Evolutionary conservation across 306 rosid genomes (phyloP).

Genomic region (Vicia sativa): DNA sequence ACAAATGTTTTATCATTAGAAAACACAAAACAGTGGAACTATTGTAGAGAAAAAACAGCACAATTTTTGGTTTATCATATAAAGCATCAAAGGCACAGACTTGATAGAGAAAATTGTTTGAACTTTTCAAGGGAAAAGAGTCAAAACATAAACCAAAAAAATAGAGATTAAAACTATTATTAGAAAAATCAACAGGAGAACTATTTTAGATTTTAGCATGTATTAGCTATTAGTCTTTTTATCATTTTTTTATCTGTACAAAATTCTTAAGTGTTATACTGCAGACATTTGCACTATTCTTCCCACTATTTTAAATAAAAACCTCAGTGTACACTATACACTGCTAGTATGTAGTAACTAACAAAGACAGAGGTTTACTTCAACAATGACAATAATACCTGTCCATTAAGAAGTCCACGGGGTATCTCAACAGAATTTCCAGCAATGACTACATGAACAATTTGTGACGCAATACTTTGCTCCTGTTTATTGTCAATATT

Average conservation of each 20-base stretch:
- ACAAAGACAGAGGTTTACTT: conserved; percentile 11
- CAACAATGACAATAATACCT: conserved; percentile 55
- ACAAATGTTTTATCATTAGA: conserved; percentile 9
- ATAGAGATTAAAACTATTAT: conserved; percentile 26
- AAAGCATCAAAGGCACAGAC: conserved; percentile 18
- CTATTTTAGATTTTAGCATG: conserved; percentile 3
- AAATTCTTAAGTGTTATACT: not conserved
- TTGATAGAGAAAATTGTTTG: not conserved
- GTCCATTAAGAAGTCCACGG: conserved; percentile 73
- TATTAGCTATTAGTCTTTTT: not conserved
- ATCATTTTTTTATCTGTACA: not conserved
- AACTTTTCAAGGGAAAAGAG: conserved; percentile 15
- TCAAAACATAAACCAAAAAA: conserved; percentile 16
- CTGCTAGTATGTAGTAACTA: conserved; percentile 20
- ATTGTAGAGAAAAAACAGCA: too few species aligned
- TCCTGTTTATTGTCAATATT: conserved; percentile 59
- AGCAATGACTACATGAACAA: conserved; percentile 76
- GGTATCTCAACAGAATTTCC: conserved; percentile 88
- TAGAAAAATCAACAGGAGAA: conserved; percentile 1
- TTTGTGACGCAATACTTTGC: conserved; percentile 82
- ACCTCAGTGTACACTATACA: conserved; percentile 5
- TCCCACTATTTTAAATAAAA: conserved; percentile 13
- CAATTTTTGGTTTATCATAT: too few species aligned
- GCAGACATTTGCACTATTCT: not conserved
- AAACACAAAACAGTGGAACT: conserved; percentile 1